Evolutionary conservation across 2,329 filamentous ascomycete genomes (phyloP), one percentile per base, ranked within the genome.

Genomic region (Furcasterigmium sp.): DNA sequence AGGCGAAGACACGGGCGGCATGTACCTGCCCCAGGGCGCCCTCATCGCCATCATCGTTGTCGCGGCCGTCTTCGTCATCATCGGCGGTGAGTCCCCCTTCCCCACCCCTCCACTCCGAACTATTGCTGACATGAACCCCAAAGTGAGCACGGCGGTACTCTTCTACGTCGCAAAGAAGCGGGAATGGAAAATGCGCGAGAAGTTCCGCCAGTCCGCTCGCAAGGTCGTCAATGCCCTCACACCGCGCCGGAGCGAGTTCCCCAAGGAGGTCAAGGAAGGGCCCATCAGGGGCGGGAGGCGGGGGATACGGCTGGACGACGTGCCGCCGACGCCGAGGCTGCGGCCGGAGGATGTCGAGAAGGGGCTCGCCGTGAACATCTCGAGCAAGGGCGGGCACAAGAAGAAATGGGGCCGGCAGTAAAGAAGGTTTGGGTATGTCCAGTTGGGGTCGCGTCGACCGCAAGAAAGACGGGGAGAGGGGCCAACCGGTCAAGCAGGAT

Each of bases 131-230:
- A n/a, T n/a, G n/a, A n/a, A n/a, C n/a, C n/a, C n/a, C n/a, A n/a
- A n/a, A 26, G 32, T 35, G n/a, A 17, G 32, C 37, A 32, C 76
- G 26, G 78, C 81, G 3, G 67, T 80, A 3, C 77, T 93, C 21
- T 94, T 86, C 68, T 88, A 84, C 61, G 61, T 91, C 29, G 85
- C 88, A 43, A 93, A 93, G 72, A 90, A 88, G 68, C 80, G 83
- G 37, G 86, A 91, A 62, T 93, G 88, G 88, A 85, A 82, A 51
- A 71, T 93, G 52, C 79, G 82, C 46, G 80, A 87, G 58, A 85
- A 75, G 23, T 72, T 94, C 45, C 77, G 83, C 43, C 79, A 78
- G 50, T 90, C 86, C 2, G 80, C 80, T 25, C 73, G 72, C 48
- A 80, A 71, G 55, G 78, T 84, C 21, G 77, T 75, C 35, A 75